Percentiles rank a stretch among this genome's conserved stretches.
These are phyloP conservation scores for Gossypium schwendimanii DNA, from an alignment of 441 rosid genomes.

Conservation along the genomic window DNA sequence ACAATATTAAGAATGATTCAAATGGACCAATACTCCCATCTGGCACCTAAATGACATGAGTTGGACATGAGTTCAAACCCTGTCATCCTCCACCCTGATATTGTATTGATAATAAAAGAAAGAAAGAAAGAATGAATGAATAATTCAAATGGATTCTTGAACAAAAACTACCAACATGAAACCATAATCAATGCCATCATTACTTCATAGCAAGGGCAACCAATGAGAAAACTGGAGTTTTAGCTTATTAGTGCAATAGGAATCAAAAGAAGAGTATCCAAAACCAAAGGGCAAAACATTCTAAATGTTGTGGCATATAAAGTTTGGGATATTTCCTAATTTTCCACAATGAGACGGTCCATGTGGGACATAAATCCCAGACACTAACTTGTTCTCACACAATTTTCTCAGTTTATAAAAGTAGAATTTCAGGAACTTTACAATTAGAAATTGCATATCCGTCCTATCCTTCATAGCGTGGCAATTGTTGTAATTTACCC, in stretches of 20 bases:
- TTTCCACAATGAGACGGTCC: background rate
- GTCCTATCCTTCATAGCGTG: background rate
- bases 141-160: background rate
- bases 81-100: too few species aligned
- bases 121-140: too few species aligned
- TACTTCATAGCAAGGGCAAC: background rate
- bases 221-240: background rate
- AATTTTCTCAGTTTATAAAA: background rate
- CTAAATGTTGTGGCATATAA: background rate
- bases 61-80: too few species aligned
- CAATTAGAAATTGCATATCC: background rate
- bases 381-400: background rate
- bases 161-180: background rate
- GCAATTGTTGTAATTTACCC: background rate
- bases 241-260: background rate
- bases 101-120: too few species aligned
- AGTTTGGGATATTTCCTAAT: background rate
- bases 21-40: too few species aligned
- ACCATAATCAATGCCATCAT: background rate
- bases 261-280: background rate
- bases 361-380: background rate
- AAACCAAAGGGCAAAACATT: background rate
- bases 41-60: too few species aligned
- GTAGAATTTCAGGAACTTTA: background rate
- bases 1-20: background rate